A percentile compares a stretch with the other conserved stretches of the same genome.
These are phyloP conservation scores for Pestalotiopsis sp. DNA, from an alignment of 2,329 filamentous ascomycete genomes.

Conservation along the genomic window DNA sequence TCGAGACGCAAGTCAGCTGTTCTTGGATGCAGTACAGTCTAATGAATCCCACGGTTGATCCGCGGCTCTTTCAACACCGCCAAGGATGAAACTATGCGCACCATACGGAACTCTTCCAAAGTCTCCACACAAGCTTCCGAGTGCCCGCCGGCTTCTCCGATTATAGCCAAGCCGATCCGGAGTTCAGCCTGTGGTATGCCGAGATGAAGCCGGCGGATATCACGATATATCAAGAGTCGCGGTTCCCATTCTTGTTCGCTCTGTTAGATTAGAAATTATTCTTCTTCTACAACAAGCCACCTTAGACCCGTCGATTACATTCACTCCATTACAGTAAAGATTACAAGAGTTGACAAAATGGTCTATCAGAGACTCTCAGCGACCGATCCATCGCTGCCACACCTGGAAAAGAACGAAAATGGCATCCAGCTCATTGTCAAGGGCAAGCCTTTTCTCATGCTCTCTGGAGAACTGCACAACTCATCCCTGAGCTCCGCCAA, in stretches of 20 bases:
- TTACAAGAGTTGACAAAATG: background rate
- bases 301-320: background rate
- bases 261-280: background rate
- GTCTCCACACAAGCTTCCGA: background rate
- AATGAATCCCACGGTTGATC: background rate
- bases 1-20: background rate
- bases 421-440: constrained; percentile 37
- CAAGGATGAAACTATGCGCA: background rate
- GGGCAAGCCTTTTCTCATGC: constrained; percentile 37
- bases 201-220: background rate
- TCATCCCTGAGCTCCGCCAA: constrained; percentile 22
- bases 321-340: background rate
- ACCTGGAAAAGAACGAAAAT: background rate
- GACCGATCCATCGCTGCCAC: background rate
- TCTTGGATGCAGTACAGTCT: background rate
- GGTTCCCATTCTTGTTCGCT: background rate
- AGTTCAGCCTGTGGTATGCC: background rate
- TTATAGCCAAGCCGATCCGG: background rate
- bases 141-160: background rate
- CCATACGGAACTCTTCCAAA: background rate
- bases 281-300: background rate
- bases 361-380: background rate
- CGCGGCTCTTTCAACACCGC: background rate
- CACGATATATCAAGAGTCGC: background rate
- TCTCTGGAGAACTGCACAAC: constrained; percentile 25